These are phyloP conservation scores for Fraxinus sp. DNA, from an alignment of 305 asterid species.

Conservation along the genomic window DNA sequence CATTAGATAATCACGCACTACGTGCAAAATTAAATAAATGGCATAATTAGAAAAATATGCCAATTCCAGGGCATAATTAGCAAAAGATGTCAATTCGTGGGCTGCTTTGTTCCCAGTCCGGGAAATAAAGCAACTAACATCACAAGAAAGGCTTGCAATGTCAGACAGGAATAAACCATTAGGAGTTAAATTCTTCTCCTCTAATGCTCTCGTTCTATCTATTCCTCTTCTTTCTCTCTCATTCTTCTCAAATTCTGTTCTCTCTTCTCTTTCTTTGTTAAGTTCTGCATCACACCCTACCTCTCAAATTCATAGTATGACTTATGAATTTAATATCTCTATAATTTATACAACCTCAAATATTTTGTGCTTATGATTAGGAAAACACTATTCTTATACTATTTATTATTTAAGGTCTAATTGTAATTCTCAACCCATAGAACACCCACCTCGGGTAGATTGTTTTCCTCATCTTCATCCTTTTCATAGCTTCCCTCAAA, in stretches of 20 bases:
- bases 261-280: background rate
- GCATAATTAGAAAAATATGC: background rate
- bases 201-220: background rate
- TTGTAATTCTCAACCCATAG: background rate
- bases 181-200: background rate
- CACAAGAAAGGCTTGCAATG: too few relatives aligned
- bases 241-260: background rate
- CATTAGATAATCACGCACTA: background rate
- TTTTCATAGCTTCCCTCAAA: background rate
- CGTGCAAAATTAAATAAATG: background rate
- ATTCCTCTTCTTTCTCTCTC: background rate
- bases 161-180: background rate
- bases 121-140: too few relatives aligned
- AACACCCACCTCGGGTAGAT: background rate
- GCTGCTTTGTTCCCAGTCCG: too few relatives aligned
- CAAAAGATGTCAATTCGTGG: too few relatives aligned
- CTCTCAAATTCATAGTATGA: background rate
- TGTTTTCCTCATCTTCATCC: background rate
- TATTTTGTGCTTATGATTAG: background rate
- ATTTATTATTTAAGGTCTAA: background rate
- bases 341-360: background rate
- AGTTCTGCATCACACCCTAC: background rate
- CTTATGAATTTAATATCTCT: background rate
- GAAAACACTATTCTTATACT: background rate
- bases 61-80: background rate